phyloP scores from a whole-genome alignment of 2,329 filamentous ascomycete species.

The Hymenoscyphus occultus region DNA sequence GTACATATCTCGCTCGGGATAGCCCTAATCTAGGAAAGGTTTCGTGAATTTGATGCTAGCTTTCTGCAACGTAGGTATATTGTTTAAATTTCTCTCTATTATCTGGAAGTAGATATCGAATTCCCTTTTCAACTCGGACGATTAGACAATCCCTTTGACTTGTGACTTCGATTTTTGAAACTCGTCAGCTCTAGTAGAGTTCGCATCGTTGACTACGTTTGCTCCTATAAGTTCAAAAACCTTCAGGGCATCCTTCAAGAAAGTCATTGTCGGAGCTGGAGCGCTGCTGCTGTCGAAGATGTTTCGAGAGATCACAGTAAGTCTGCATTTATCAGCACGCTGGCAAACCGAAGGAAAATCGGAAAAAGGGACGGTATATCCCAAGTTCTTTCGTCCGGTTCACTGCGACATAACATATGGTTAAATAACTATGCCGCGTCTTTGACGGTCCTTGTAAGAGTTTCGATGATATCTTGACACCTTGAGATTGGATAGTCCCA shows the following conservation, averaged over 20 bases:
- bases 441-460: no score
- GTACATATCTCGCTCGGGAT: not conserved
- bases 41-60: not conserved
- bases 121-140: no score
- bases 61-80: no score
- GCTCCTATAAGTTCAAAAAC: not conserved
- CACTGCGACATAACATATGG: no score
- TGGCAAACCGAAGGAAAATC: no score
- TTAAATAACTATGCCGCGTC: no score
- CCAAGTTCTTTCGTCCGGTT: no score
- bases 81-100: no score
- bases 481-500: no score
- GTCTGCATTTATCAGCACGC: not conserved
- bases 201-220: not conserved
- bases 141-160: not conserved
- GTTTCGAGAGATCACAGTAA: not conserved
- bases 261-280: not conserved
- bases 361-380: no score
- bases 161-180: not conserved
- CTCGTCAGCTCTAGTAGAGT: not conserved
- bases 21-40: not conserved
- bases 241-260: not conserved
- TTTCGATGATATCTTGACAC: no score
- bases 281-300: not conserved
- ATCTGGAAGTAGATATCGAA: no score